Evolutionary conservation across 2,329 filamentous ascomycete species (phyloP).

Genomic region (Alternaria consortialis): DNA sequence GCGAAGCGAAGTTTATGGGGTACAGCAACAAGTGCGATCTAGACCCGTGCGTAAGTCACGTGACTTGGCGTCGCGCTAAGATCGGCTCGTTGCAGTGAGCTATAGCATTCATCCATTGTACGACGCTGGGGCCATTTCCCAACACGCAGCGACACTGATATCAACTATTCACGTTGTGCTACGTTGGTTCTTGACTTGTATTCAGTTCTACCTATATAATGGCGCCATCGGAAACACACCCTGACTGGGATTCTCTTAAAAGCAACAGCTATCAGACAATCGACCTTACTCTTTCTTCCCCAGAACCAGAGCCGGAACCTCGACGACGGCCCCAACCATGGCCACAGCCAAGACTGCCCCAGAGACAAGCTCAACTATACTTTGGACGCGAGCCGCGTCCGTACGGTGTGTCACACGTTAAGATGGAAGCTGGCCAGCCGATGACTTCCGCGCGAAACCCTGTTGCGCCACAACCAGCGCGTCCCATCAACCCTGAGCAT

Average conservation of each 20-base stretch:
- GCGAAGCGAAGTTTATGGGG: neutral
- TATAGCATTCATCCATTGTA: neutral
- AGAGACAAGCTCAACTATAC: slow-evolving; percentile 22
- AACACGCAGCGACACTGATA: neutral
- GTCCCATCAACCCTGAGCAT: slow-evolving; percentile 35
- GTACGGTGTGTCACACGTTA: neutral
- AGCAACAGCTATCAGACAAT: slow-evolving; percentile 27
- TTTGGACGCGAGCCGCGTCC: slow-evolving; percentile 18
- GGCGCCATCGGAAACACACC: slow-evolving; percentile 8
- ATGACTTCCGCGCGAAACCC: neutral
- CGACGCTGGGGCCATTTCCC: slow-evolving; percentile 3
- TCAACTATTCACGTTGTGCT: neutral
- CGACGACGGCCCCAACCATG: slow-evolving; percentile 16
- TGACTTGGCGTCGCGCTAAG: slow-evolving; percentile 14
- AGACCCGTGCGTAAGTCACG: neutral
- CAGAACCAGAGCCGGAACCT: slow-evolving; percentile 25
- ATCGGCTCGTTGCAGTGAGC: neutral
- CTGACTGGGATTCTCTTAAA: neutral
- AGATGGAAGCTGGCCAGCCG: slow-evolving; percentile 6
- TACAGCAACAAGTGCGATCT: neutral
- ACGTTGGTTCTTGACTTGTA: neutral
- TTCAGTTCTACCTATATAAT: slow-evolving; percentile 1
- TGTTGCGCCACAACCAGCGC: slow-evolving; percentile 16
- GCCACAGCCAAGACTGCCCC: slow-evolving; percentile 7
- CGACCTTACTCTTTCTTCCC: slow-evolving; percentile 38